A percentile compares a stretch with the other conserved stretches of the same genome.
Evolutionary conservation across 2,329 filamentous ascomycete genomes (phyloP).

Genomic region (Zarea fungicola): DNA sequence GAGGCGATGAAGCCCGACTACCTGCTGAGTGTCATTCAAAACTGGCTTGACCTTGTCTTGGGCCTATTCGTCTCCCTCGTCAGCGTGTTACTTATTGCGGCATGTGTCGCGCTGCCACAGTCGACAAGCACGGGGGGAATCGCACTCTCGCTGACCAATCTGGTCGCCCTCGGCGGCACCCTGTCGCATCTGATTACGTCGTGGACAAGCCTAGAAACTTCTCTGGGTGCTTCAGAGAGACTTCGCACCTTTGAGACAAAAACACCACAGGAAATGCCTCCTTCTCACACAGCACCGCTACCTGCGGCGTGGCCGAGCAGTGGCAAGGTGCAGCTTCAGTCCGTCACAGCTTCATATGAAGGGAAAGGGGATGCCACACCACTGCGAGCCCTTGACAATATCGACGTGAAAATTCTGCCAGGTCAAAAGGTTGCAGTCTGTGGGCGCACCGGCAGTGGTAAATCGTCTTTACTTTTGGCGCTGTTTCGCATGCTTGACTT

Average conservation of each 20-base stretch:
- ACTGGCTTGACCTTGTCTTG: conserved; percentile 43
- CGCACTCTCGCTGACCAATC: conserved; percentile 22
- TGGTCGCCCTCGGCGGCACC: conserved; percentile 24
- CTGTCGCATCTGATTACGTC: conserved; percentile 28
- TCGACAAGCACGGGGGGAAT: conserved; percentile 23
- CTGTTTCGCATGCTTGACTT: conserved; percentile 43
- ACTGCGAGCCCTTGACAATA: conserved; percentile 20
- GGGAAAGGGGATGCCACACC: conserved; percentile 11
- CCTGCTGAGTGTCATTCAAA: conserved; percentile 41
- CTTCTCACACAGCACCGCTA: conserved; percentile 14
- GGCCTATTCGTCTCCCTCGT: conserved; percentile 40
- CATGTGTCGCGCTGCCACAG: conserved; percentile 33
- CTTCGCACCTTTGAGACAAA: conserved; percentile 22
- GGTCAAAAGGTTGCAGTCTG: conserved; percentile 36
- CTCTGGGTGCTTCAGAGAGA: conserved; percentile 22
- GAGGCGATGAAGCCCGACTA: conserved; percentile 28
- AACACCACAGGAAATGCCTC: conserved; percentile 19
- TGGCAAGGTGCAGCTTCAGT: conserved; percentile 22
- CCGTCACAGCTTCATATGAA: conserved; percentile 26
- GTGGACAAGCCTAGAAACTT: conserved; percentile 26
- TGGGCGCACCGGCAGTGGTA: conserved; percentile 38
- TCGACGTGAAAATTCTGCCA: conserved; percentile 25
- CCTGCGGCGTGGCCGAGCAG: conserved; percentile 22
- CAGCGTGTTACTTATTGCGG: conserved; percentile 38
- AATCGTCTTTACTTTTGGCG: conserved; percentile 33